Evolutionary conservation across 2,329 filamentous ascomycete genomes (phyloP).

Genomic region (Sporothrix schenckii): DNA sequence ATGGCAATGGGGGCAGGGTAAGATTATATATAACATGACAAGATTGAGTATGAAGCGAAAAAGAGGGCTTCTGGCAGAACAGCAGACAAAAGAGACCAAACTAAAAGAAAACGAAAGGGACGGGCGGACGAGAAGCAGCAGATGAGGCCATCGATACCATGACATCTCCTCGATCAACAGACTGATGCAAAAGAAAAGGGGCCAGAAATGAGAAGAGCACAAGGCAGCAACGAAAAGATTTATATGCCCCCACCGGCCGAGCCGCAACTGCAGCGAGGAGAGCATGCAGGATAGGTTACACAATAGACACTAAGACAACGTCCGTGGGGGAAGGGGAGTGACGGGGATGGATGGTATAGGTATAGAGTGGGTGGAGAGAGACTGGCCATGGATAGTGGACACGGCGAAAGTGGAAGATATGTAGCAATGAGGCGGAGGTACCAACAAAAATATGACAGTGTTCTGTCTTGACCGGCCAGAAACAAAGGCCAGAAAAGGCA

Average conservation of each 20-base stretch:
- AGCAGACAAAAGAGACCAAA: not conserved
- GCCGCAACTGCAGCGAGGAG: not conserved
- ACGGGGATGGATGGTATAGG: no score
- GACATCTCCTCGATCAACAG: not conserved
- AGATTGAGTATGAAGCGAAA: not conserved
- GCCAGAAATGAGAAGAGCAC: not conserved
- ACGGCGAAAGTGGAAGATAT: not conserved
- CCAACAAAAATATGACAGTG: not conserved
- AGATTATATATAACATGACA: not conserved
- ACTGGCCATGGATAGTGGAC: not conserved
- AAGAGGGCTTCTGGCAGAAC: not conserved
- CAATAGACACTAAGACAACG: not conserved
- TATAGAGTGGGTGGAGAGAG: not conserved
- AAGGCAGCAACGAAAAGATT: conserved; percentile 23
- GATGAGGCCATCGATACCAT: not conserved
- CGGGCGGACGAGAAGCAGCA: not conserved
- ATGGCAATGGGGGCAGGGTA: not conserved
- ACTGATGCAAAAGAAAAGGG: not conserved
- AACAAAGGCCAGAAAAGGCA: not conserved
- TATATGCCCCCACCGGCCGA: conserved; percentile 2
- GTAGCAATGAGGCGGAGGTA: conserved; percentile 20
- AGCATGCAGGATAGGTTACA: conserved; percentile 20
- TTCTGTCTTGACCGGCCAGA: conserved; percentile 14
- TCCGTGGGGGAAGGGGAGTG: conserved; percentile 6
- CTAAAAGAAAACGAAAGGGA: not conserved